Evolutionary conservation across 805 yeast genomes (phyloP).

Genomic region (Ogataea kodamae): DNA sequence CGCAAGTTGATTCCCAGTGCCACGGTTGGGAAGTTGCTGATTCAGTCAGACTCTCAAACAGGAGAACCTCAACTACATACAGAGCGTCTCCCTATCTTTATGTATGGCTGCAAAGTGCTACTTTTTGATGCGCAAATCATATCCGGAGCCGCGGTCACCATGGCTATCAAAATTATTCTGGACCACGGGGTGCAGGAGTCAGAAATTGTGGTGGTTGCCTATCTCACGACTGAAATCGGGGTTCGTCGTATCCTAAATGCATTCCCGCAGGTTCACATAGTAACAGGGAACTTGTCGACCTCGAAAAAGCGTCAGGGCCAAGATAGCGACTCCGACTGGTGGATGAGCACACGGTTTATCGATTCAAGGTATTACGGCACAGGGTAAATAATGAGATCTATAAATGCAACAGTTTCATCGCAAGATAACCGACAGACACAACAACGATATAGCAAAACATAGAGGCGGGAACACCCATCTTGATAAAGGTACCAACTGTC

Average conservation of each 20-base stretch:
- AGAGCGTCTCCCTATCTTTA: constrained; percentile 58
- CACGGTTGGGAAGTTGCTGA: constrained; percentile 75
- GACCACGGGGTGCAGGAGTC: constrained; percentile 70
- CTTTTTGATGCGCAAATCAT: constrained; percentile 84
- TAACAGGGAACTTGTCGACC: constrained; percentile 62
- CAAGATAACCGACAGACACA: constrained; percentile 72
- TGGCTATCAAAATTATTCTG: constrained; percentile 84
- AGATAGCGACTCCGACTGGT: constrained; percentile 45
- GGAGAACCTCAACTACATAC: constrained; percentile 94
- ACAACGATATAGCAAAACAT: constrained; percentile 68
- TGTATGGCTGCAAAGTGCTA: constrained; percentile 44
- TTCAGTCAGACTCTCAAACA: constrained; percentile 82
- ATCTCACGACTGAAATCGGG: constrained; percentile 77
- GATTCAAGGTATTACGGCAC: constrained; percentile 82
- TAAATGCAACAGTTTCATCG: constrained; percentile 59
- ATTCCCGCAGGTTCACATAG: constrained; percentile 64
- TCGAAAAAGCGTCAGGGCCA: constrained; percentile 20
- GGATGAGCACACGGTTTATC: constrained; percentile 64
- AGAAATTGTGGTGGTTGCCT: constrained; percentile 65
- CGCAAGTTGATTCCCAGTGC: constrained; percentile 75
- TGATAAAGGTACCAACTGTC: constrained; percentile 80
- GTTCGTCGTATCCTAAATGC: constrained; percentile 69
- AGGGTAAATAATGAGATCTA: constrained; percentile 28
- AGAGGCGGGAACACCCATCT: constrained; percentile 88
- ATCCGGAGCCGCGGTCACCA: constrained; percentile 90